These are phyloP conservation scores for Sistotremastrum suecicum DNA, from an alignment of 768 basidiomycete genomes.

Conservation along the genomic window DNA sequence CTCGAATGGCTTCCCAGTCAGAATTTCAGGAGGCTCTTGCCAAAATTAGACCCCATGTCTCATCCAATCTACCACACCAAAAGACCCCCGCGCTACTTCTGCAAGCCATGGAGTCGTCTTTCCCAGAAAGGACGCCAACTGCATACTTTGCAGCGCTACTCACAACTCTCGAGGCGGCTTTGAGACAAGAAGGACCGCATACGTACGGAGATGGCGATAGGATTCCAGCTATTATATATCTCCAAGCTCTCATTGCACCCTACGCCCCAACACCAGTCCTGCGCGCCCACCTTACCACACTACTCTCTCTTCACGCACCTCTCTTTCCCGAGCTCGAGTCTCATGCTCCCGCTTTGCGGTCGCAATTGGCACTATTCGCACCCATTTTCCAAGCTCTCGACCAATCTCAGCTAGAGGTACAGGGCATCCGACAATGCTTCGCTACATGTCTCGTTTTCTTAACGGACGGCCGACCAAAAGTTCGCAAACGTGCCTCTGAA, in stretches of 20 bases:
- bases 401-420: slow-evolving; percentile 49
- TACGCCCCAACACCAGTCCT: slow-evolving; percentile 73
- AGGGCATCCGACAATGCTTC: slow-evolving; percentile 67
- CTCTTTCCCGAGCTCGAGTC: slow-evolving; percentile 53
- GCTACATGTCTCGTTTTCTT: slow-evolving; percentile 71
- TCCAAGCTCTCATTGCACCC: slow-evolving; percentile 63
- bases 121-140: slow-evolving; percentile 57
- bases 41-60: slow-evolving; percentile 79
- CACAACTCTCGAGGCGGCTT: slow-evolving; percentile 67
- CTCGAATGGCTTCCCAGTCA: too few relatives aligned
- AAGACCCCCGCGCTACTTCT: slow-evolving; percentile 80
- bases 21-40: slow-evolving; percentile 37
- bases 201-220: slow-evolving; percentile 42
- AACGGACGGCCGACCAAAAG: slow-evolving; percentile 85
- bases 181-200: slow-evolving; percentile 40
- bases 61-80: slow-evolving; percentile 74
- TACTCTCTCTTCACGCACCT: slow-evolving; percentile 63
- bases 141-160: slow-evolving; percentile 92
- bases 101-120: slow-evolving; percentile 69
- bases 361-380: slow-evolving; percentile 69
- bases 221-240: slow-evolving; percentile 73
- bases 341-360: slow-evolving; percentile 73
- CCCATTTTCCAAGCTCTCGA: slow-evolving; percentile 58
- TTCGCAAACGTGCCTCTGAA: slow-evolving; percentile 82
- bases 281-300: slow-evolving; percentile 53